Evolutionary conservation across 1,284 basidiomycete species (phyloP), one percentile per base, ranked within the genome.

Genomic region (Apiotrichum akiyoshidainum): DNA sequence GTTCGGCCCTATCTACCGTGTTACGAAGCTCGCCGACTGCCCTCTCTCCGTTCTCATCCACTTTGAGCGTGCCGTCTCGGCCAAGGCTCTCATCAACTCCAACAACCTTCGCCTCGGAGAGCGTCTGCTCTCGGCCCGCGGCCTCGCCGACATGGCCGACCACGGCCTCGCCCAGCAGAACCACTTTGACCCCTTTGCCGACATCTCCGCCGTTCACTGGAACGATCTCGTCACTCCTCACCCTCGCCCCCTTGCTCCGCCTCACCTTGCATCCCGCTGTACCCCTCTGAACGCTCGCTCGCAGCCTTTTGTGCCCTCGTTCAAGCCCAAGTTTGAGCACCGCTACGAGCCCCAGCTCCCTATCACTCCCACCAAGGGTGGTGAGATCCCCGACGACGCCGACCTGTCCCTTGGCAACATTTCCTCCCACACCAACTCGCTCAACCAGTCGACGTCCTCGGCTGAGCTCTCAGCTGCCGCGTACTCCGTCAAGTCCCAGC

Each of bases 1-100:
- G 33, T 74, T 73, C 46, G 74, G 74, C 13, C 63, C 69, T 1
- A 66, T 76, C 37, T 16, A 54, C 14, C 64, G 67, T 16, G 67
- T 68, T 14, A 62, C 66, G 16, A 61, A 71, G 55, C 55, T 70
- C n/a, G 59, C 66, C 21, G 54, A 60, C 5, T 40, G 40, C 2
- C 60, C 57, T 52, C 51, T 70, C 44, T 62, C 67, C 35, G 68
- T 65, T 1, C 35, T 70, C n/a, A 65, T 76, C 34, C 63, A 72
- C 44, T 76, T 74, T 49, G 69, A 74, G 21, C 58, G 68, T 47
- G 45, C 59, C 13, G 48, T 65, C 5, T 73, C 70, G 17, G 72
- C 71, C 13, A 54, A 49, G 14, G 63, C 67, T 1, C 62, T 74
- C 1, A 46, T 72, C 54, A 64, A 59, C 17, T 64, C 69, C 31